Conservation (phyloP, 768 basidiomycete genomes). For the Botryobasidium botryosum region DNA sequence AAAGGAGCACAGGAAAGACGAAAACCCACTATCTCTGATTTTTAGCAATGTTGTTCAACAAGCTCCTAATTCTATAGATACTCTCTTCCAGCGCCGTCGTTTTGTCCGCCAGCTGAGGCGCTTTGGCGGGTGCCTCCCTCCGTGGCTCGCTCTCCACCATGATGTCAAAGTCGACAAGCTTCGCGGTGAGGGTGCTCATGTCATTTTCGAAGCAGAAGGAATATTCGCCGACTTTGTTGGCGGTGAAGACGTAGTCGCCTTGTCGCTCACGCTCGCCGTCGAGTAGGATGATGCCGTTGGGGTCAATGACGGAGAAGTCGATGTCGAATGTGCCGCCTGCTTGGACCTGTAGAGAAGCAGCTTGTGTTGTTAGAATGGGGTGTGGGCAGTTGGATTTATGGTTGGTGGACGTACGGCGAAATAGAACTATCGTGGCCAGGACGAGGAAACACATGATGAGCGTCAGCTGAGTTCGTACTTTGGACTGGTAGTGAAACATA, state of each 20-base stretch:
- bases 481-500: constrained; percentile 23
- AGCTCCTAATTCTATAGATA: constrained; percentile 74
- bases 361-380: not conserved
- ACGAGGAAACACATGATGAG: constrained; percentile 10
- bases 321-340: constrained; percentile 95
- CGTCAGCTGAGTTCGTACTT: constrained; percentile 2
- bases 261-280: constrained; percentile 82
- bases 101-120: constrained; percentile 78
- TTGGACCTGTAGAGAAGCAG: constrained; percentile 51
- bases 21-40: constrained; percentile 78
- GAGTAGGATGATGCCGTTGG: constrained; percentile 71
- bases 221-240: constrained; percentile 79
- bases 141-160: constrained; percentile 98
- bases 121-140: constrained; percentile 72
- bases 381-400: not conserved
- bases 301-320: constrained; percentile 85
- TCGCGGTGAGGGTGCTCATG: constrained; percentile 86
- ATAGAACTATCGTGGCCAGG: too few relatives aligned
- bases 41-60: constrained; percentile 78
- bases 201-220: constrained; percentile 98
- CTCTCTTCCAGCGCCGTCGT: constrained; percentile 91
- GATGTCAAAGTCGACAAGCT: constrained; percentile 89
- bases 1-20: not conserved
- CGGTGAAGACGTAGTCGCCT: constrained; percentile 94
- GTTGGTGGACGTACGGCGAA: constrained; percentile 54